Conservation (phyloP, 352 stramenopile genomes). For the Pythium myriotylum region DNA sequence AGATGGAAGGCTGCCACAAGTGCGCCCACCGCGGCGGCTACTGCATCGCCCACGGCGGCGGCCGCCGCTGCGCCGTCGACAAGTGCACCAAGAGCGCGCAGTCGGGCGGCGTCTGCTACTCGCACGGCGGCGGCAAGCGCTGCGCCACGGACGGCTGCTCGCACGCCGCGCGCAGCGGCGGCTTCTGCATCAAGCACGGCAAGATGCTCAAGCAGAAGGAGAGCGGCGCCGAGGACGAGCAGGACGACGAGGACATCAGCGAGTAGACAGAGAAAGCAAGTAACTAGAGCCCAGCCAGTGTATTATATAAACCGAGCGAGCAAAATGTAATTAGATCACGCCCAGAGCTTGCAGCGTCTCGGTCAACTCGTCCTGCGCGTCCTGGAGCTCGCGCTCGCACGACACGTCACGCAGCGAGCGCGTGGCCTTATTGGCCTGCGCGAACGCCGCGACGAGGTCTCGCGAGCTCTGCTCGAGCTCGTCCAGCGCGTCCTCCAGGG, state of each 20-base stretch:
- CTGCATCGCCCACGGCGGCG: slow-evolving; percentile 82
- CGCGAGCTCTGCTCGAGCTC: slow-evolving; percentile 22
- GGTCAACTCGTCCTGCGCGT: slow-evolving; percentile 44
- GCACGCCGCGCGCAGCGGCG: slow-evolving; percentile 74
- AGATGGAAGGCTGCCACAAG: slow-evolving; percentile 82
- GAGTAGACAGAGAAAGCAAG: slow-evolving; percentile 13
- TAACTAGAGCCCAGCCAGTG: slow-evolving; percentile 4
- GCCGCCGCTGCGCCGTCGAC: slow-evolving; percentile 69
- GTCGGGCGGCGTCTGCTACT: slow-evolving; percentile 84
- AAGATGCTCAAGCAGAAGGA: slow-evolving; percentile 48
- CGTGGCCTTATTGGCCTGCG: neutral
- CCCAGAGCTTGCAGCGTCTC: slow-evolving; percentile 22
- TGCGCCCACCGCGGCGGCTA: slow-evolving; percentile 80
- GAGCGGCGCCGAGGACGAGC: neutral
- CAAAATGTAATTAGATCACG: neutral
- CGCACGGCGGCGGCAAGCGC: slow-evolving; percentile 81
- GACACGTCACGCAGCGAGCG: slow-evolving; percentile 33
- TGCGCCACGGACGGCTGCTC: slow-evolving; percentile 75
- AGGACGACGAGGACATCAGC: slow-evolving; percentile 4
- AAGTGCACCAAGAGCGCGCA: slow-evolving; percentile 82
- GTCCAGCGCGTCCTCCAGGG: slow-evolving; percentile 52
- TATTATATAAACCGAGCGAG: slow-evolving; percentile 10
- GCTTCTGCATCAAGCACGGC: slow-evolving; percentile 86
- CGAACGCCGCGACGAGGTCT: slow-evolving; percentile 39
- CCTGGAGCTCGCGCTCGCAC: slow-evolving; percentile 46